A percentile compares a stretch with the other conserved stretches of the same genome.
Conservation (phyloP, 1,139 yeast species). For the Suzukiozyma palmioleophila region DNA sequence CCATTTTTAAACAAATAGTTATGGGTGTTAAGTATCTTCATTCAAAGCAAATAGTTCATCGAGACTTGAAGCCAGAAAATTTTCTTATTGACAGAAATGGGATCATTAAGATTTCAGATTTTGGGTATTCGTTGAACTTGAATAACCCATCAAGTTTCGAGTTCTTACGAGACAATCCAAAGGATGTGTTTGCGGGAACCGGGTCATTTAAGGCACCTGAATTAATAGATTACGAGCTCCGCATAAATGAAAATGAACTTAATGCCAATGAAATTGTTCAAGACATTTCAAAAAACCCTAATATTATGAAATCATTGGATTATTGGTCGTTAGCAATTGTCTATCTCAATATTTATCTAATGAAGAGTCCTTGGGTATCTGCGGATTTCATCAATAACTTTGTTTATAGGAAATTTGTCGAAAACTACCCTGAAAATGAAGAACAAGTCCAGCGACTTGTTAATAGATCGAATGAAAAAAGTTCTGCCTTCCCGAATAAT, state of each 20-base stretch:
- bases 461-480: conserved; percentile 21
- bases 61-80: conserved; percentile 57
- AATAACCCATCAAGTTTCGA: conserved; percentile 12
- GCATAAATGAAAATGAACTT: conserved; percentile 7
- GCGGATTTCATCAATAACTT: conserved; percentile 24
- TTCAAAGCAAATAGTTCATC: conserved; percentile 38
- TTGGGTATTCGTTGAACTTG: conserved; percentile 46
- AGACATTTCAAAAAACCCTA: conserved; percentile 3
- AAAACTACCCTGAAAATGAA: conserved; percentile 19
- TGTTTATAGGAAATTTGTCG: conserved; percentile 20
- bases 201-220: conserved; percentile 56
- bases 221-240: conserved; percentile 29
- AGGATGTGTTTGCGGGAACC: conserved; percentile 42
- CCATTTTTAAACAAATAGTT: conserved; percentile 44
- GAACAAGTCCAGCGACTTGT: conserved; percentile 14
- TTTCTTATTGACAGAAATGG: conserved; percentile 44
- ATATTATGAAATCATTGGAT: conserved; percentile 25
- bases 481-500: conserved; percentile 15
- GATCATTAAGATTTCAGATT: conserved; percentile 44
- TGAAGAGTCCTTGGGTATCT: conserved; percentile 47
- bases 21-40: conserved; percentile 46
- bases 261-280: conserved; percentile 4
- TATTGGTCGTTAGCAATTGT: conserved; percentile 51
- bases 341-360: conserved; percentile 40
- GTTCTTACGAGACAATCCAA: conserved; percentile 17